Evolutionary conservation across 2,329 filamentous ascomycete genomes (phyloP).

Genomic region (Aschersonia sp.): DNA sequence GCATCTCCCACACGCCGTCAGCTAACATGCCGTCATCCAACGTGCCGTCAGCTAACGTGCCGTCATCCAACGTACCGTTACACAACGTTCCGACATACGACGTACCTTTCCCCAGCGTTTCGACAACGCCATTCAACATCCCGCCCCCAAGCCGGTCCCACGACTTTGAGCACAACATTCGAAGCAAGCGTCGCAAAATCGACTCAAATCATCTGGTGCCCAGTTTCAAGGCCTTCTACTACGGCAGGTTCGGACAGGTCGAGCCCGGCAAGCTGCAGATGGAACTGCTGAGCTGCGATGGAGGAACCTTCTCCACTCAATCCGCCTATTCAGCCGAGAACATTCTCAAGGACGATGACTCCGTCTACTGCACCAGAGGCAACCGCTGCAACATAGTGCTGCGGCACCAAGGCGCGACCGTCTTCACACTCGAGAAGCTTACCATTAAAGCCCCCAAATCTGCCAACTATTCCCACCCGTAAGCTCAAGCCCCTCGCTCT

Average conservation of each 20-base stretch:
- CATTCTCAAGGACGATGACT: constrained; percentile 65
- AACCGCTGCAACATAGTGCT: constrained; percentile 78
- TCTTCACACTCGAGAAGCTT: constrained; percentile 73
- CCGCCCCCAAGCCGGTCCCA: constrained; percentile 12
- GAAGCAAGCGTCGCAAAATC: constrained; percentile 55
- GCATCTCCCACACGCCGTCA: constrained; percentile 13
- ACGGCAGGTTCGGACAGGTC: constrained; percentile 78
- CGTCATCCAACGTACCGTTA: too few relatives aligned
- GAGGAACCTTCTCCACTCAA: constrained; percentile 54
- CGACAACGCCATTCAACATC: too few relatives aligned
- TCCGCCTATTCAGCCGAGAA: constrained; percentile 59
- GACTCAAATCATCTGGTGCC: constrained; percentile 43
- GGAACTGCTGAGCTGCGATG: constrained; percentile 84
- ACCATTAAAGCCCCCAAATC: constrained; percentile 72
- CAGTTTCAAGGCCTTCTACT: constrained; percentile 48
- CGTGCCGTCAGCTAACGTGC: too few relatives aligned
- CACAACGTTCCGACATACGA: too few relatives aligned
- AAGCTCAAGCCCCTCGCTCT: constrained; percentile 24
- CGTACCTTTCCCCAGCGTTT: too few relatives aligned
- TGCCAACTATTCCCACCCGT: constrained; percentile 72
- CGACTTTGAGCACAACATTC: constrained; percentile 33
- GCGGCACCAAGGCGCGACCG: constrained; percentile 62
- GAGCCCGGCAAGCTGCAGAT: constrained; percentile 68
- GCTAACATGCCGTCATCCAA: too few relatives aligned
- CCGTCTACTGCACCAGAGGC: constrained; percentile 83